These are phyloP conservation scores for Boletus insuetus DNA, from an alignment of 768 basidiomycete species.

Conservation along the genomic window DNA sequence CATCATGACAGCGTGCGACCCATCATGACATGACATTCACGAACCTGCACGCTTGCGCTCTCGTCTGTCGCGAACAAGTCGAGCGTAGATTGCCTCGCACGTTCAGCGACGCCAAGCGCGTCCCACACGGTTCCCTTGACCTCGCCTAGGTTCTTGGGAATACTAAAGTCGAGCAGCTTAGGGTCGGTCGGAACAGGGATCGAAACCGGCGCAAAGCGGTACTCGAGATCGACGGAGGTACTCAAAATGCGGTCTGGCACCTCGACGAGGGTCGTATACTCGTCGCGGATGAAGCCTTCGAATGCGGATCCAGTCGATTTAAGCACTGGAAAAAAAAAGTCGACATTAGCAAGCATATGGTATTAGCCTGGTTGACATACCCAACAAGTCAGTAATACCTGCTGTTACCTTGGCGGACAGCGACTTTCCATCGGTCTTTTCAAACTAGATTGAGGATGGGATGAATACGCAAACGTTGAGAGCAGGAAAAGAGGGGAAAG, in stretches of 20 bases:
- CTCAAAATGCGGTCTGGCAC: conserved; percentile 90
- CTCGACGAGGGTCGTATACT: conserved; percentile 82
- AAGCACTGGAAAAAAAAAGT: conserved; percentile 52
- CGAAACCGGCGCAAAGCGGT: conserved; percentile 53
- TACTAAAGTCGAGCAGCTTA: conserved; percentile 48
- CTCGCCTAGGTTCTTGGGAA: conserved; percentile 34
- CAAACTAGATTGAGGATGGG: conserved; percentile 42
- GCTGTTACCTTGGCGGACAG: conserved; percentile 59
- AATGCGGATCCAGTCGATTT: conserved; percentile 90
- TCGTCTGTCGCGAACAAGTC: conserved; percentile 84
- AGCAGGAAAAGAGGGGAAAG: neutral
- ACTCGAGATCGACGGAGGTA: conserved; percentile 77
- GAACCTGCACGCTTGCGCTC: conserved; percentile 88
- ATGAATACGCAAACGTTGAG: neutral
- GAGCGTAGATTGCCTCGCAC: conserved; percentile 63
- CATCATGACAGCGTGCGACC: neutral
- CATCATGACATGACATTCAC: conserved; percentile 8
- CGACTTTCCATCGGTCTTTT: conserved; percentile 63
- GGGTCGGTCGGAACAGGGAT: conserved; percentile 50
- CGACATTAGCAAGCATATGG: neutral
- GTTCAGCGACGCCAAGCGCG: conserved; percentile 45
- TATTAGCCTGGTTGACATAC: conserved; percentile 39
- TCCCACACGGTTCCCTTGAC: conserved; percentile 59
- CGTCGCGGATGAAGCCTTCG: conserved; percentile 75
- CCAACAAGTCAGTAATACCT: conserved; percentile 78